Base-by-base conservation (phyloP, 1,139 yeast species). In the Zygosaccharomyces pseudobailii region DNA sequence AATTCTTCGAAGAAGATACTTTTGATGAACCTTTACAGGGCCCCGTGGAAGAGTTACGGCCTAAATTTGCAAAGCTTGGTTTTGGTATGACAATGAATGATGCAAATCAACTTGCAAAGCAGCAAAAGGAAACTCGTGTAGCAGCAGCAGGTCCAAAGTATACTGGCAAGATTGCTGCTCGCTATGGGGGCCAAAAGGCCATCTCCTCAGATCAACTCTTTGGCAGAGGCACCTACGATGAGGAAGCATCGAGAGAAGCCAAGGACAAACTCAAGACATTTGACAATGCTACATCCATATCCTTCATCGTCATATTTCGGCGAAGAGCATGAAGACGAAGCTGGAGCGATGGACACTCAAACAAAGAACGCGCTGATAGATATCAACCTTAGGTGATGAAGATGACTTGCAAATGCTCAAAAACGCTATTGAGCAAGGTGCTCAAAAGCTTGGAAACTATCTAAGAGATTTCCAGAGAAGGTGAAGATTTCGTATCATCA, bases 241-340 rank as follows among this genome's bases (percentile, higher is more conserved):
- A 87, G 57, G 73, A 73, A 7, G 87, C 88, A 37, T 85, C 84
- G 51, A 76, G 75, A 39, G 97, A 89, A 68, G 97, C 97, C 4
- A 76, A 76, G 54, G 65, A 78, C 24, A 89, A 94, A 59, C 73
- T 92, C 52, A 89, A 84, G 66, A 56, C 61, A n/a, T 94, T 87
- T 68, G 79, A 78, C 50, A 95, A 94, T 43, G 96, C 98, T 2
- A 84, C 86, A 42, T 78, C 95, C 4, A 94, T 92, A 57, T 89
- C 97, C 97, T 1, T 89, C 97, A 0, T 78, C 92, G 36, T 82
- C 94, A 7, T 94, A 92, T 71, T 94, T 89, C 62, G 97, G 97
- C 30, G 95, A 89, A 63, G 90, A 84, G 41, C 84, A 84, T 58
- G 73, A 74, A 42, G 57, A 70, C 52, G 67, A 67, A 35, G 70